Evolutionary conservation across 768 basidiomycete genomes (phyloP), one percentile per base, ranked within the genome.

Genomic region (Pholiota microspora): DNA sequence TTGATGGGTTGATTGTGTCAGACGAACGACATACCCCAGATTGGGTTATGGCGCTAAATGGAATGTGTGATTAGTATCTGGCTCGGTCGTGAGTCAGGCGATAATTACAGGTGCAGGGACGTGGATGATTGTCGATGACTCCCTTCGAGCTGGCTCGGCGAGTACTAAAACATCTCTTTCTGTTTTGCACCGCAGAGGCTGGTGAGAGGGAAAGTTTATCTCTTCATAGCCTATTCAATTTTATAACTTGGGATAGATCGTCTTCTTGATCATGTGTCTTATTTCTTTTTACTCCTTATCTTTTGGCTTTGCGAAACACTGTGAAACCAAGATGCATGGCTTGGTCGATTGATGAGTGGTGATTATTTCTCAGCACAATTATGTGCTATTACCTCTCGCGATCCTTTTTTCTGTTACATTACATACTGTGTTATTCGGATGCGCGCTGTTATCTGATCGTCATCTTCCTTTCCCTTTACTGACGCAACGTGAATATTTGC

Each of bases 1-100:
- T 36, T 55, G 54, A 55, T 55, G 54, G 54, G 38, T 45, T 55
- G 54, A 55, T 55, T 55, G 48, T 55, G 54, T 55, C 54, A 49
- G 42, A 50, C 25, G 44, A 25, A 28, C 45, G 34, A 29, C 35
- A 44, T 53, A 32, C 35, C 35, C 42, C 45, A 40, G 42, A 53
- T 42, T 51, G 6, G 50, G 36, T 25, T 34, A 16, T 48, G 46
- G 28, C 46, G 32, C 29, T 34, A 31, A 29, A n/a, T 31, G 4
- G 18, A 13, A 23, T 28, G 46, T 34, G 32, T 34, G 7, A 31
- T 45, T 21, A 25, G n/a, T 45, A 25, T 25, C 18, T 9, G 46
- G 46, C 18, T 18, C 6, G 40, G 18, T 42, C 40, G 40, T 42
- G 40, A 23, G 40, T 21, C 40, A 7, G 21, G 21, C 21, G 40